Conservation (phyloP, 1,284 basidiomycete genomes). For the Cryptococcus sp. region DNA sequence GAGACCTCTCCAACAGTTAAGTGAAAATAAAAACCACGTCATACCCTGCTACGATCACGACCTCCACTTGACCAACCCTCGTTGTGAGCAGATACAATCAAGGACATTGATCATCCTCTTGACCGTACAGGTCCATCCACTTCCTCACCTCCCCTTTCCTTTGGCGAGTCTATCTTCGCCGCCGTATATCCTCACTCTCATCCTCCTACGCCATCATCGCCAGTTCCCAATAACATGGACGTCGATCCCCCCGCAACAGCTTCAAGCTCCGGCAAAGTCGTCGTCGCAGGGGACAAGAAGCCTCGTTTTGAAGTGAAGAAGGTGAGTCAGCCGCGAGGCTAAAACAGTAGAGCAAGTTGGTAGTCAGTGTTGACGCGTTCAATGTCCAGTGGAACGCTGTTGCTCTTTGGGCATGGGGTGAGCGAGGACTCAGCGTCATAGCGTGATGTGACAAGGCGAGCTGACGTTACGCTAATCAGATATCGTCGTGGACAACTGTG, state of each 20-base stretch:
- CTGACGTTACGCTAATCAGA: conserved; percentile 57
- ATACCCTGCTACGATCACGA: no score
- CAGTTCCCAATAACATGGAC: conserved; percentile 41
- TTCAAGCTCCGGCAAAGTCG: conserved; percentile 7
- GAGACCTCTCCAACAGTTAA: no score
- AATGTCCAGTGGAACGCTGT: conserved; percentile 86
- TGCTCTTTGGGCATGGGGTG: conserved; percentile 94
- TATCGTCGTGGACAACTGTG: conserved; percentile 94
- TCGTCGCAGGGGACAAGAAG: conserved; percentile 55
- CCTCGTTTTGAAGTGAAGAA: conserved; percentile 94
- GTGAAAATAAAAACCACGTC: no score
- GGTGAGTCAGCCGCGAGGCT: conserved; percentile 57
- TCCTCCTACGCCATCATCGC: background rate
- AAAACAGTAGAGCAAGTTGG: background rate
- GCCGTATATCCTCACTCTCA: background rate
- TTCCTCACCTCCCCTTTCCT: background rate
- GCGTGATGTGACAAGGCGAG: background rate
- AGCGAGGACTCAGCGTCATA: conserved; percentile 31
- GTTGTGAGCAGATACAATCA: no score
- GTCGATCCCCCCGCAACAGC: conserved; percentile 54
- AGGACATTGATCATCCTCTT: background rate
- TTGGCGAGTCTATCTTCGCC: no score
- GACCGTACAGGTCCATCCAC: background rate
- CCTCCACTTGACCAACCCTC: no score
- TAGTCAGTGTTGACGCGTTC: no score